Percentiles rank a stretch among this genome's conserved stretches.
These are phyloP conservation scores for Cunninghamia lanceolata DNA, from an alignment of 75 land plant genomes.

Conservation along the genomic window DNA sequence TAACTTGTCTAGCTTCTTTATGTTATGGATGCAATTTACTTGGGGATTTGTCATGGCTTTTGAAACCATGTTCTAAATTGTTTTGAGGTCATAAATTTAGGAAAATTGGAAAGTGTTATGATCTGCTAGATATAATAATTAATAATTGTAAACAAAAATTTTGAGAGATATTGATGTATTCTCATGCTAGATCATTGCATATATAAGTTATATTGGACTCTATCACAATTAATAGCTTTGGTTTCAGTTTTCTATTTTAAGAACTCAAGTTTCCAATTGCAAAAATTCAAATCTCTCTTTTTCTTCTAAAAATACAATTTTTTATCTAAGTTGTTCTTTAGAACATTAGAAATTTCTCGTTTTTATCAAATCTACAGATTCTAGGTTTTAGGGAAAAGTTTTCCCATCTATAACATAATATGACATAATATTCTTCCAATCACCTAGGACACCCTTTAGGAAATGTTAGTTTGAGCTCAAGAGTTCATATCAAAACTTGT, in stretches of 20 bases:
- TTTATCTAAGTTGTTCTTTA: neutral
- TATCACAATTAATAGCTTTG: too few species aligned
- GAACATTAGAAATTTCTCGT: neutral
- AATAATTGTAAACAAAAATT: too few species aligned
- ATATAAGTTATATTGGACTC: neutral
- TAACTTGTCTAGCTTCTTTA: neutral
- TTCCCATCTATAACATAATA: neutral
- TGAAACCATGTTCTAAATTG: neutral
- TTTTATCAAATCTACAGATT: neutral
- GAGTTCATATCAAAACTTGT: neutral
- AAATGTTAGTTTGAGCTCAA: too few species aligned
- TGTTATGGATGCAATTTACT: neutral
- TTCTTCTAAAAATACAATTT: neutral
- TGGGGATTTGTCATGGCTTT: neutral
- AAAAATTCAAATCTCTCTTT: neutral
- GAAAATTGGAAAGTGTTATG: neutral
- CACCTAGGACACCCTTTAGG: neutral
- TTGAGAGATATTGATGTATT: too few species aligned
- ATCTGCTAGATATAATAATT: neutral
- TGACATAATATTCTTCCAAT: neutral
- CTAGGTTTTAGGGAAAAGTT: neutral
- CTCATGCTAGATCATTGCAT: neutral
- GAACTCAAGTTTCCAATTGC: neutral
- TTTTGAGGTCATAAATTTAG: neutral
- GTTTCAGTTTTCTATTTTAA: too few species aligned